A percentile compares a stretch with the other conserved stretches of the same genome.
phyloP scores from a whole-genome alignment of 2,329 filamentous ascomycete species.

The Sporothrix pallida region DNA sequence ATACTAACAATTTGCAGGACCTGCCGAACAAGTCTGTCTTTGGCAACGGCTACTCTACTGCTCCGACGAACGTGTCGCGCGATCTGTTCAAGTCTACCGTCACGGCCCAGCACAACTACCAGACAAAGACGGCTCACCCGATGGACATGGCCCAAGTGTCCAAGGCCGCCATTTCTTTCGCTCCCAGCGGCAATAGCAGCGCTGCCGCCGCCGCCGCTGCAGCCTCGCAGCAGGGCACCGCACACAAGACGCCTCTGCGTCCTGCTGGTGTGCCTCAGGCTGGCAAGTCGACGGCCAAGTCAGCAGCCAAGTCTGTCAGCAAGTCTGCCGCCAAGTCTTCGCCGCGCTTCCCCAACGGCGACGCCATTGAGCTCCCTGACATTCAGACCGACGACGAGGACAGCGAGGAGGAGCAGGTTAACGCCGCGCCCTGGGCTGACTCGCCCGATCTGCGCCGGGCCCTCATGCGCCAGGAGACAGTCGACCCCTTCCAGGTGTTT shows the following conservation, averaged over 20 bases:
- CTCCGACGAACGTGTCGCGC: conserved; percentile 58
- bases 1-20: conserved; percentile 53
- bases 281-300: conserved; percentile 62
- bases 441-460: conserved; percentile 79
- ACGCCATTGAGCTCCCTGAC: conserved; percentile 89
- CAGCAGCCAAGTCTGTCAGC: conserved; percentile 61
- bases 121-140: conserved; percentile 68
- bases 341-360: conserved; percentile 85
- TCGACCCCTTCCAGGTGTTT: conserved; percentile 86
- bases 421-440: conserved; percentile 83
- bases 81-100: conserved; percentile 70
- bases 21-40: conserved; percentile 64
- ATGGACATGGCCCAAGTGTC: conserved; percentile 87
- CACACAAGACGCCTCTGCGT: conserved; percentile 73
- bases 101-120: conserved; percentile 69
- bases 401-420: conserved; percentile 52
- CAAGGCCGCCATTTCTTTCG: conserved; percentile 88
- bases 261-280: conserved; percentile 52
- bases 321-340: conserved; percentile 71
- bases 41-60: conserved; percentile 65
- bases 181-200: conserved; percentile 57
- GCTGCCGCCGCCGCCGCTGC: conserved; percentile 26
- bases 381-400: conserved; percentile 95
- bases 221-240: conserved; percentile 13
- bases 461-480: conserved; percentile 79